A percentile compares a stretch with the other conserved stretches of the same genome.
These are phyloP conservation scores for Myotisia sp. DNA, from an alignment of 2,329 filamentous ascomycete species.

Conservation along the genomic window DNA sequence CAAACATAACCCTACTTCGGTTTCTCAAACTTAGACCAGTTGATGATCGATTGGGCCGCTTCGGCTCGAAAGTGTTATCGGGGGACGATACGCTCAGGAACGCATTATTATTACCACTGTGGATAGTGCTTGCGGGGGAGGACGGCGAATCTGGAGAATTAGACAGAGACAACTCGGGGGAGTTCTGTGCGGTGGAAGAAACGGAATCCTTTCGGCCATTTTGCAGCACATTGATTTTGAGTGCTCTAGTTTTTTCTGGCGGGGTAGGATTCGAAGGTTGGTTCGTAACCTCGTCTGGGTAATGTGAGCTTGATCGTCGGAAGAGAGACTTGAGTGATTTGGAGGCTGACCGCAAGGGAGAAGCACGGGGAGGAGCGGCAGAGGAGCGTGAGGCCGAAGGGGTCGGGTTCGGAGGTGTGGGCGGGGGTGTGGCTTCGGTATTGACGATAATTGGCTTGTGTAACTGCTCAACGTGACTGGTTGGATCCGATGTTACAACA, in stretches of 20 bases:
- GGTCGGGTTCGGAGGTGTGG: conserved; percentile 5
- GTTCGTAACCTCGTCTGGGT: background rate
- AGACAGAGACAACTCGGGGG: conserved; percentile 24
- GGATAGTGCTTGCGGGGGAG: conserved; percentile 19
- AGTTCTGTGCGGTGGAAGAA: conserved; percentile 23
- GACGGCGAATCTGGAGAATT: conserved; percentile 24
- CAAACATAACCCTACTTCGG: conserved; percentile 16
- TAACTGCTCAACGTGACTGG: conserved; percentile 6
- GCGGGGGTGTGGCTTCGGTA: conserved; percentile 10
- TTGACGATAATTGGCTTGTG: conserved; percentile 12
- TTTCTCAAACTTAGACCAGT: conserved; percentile 16
- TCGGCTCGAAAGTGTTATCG: conserved; percentile 7
- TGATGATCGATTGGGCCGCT: conserved; percentile 13
- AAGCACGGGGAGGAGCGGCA: conserved; percentile 5
- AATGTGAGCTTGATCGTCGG: conserved; percentile 9
- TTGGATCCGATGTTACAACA: background rate
- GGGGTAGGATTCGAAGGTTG: conserved; percentile 2
- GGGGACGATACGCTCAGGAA: conserved; percentile 8
- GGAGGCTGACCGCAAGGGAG: conserved; percentile 12
- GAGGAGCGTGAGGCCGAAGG: background rate
- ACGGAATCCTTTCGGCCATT: conserved; percentile 20
- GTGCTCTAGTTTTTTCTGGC: background rate
- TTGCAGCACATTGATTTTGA: conserved; percentile 6
- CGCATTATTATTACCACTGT: conserved; percentile 13
- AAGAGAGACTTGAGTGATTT: conserved; percentile 16